Evolutionary conservation across 2,329 filamentous ascomycete species (phyloP), one percentile per base, ranked within the genome.

Genomic region (Ophiostoma tasmaniense): DNA sequence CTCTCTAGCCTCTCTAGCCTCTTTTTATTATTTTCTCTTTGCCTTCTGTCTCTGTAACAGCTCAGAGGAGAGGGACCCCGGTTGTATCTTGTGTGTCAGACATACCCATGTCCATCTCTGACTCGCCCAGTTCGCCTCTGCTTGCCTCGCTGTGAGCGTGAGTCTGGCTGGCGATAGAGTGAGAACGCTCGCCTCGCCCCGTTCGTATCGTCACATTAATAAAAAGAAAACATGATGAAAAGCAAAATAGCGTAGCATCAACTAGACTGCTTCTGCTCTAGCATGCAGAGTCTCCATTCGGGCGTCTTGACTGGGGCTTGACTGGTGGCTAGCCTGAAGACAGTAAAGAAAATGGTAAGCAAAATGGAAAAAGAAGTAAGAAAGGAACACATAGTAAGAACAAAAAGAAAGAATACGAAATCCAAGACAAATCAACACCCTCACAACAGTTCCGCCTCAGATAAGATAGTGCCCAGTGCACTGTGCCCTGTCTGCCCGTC

Each of bases 31-130:
- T 22, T 42, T 35, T 17, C 28, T 20, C 17, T n/a, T n/a, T 25
- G 25, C 39, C 39, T 52, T 30, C n/a, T 11, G 8, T 20, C 33
- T 17, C 25, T 35, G 13, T 20, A 62, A 64, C 61, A 64, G 30
- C 61, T 64, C 61, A 64, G 30, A 33, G 20, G 33, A 37, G 61
- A 22, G 61, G 61, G 33, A 14, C 17, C 59, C 59, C 59, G 17
- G 59, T 22, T 37, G 68, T 68, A 67, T 69, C 65, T 33, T 66
- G 69, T 71, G 71, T 71, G 71, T 72, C 69, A 64, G 61, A 64
- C 68, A 70, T 62, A 66, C 25, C 66, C 69, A 68, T 70, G 69
- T 55, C 30, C 64, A 39, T 28, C 50, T 68, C 66, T 70, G 61
- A 70, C 69, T 70, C 62, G 69, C 59, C 66, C 66, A 68, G 35